Base-by-base conservation (phyloP, 2,329 filamentous ascomycete species). In the Fusarium haematococcum region DNA sequence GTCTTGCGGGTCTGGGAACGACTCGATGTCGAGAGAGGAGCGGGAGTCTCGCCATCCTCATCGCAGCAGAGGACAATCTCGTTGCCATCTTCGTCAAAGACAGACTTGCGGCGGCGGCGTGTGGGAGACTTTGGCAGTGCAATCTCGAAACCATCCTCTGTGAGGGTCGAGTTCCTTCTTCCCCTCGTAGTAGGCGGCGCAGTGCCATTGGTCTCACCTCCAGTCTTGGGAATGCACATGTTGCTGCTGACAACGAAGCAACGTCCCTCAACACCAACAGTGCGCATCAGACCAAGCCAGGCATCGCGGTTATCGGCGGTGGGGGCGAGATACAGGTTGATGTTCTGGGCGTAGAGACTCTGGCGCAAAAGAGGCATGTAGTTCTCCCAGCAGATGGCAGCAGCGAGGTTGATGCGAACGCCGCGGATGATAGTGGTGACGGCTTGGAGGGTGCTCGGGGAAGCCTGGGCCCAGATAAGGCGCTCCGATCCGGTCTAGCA, bases 321-420 rank as follows among this genome's bases (percentile, higher is more conserved):
- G 0, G 96, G 96, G 0, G 95, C 95, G 2, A 98, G 90, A 83
- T 96, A 98, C 14, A 98, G 85, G 81, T 97, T 97, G 78, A 98
- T 91, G 80, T 97, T 97, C 82, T 98, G 96, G 3, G 91, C 89
- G 82, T 98, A 98, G 41, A 98, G 87, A 18, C 91, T 89, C 80
- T 97, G 93, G 20, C 96, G 90, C 9, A 98, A 86, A 20, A 98
- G 85, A 0, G 95, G 95, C 95, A 98, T 98, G 84, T 96, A 97
- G 82, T 94, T 98, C 83, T 98, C 95, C 95, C 95, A 98, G 86
- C 95, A 98, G 75, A 98, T 97, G 5, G 95, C 96, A 4, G 93
- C 91, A 0, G 93, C 95, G 69, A 98, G 89, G 66, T 94, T 96
- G 69, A 98, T 84, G 73, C 91, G 91, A 3, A 95, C 90, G 59